These are phyloP conservation scores for Gossypium australe DNA, from an alignment of 345 rosid genomes.

Conservation along the genomic window DNA sequence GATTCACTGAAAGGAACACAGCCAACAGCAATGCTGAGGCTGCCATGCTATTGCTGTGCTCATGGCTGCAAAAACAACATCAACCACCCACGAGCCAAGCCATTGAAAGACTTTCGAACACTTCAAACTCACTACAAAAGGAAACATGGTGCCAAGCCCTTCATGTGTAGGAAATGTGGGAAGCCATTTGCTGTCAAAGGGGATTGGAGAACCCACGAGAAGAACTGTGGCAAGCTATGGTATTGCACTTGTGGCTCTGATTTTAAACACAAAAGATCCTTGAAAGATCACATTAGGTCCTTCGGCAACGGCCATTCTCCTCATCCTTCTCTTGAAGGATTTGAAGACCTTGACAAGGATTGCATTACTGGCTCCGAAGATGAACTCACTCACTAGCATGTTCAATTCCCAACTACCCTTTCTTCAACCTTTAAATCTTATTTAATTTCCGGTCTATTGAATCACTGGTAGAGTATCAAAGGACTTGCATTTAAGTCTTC, in stretches of 20 bases:
- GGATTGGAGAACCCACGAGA: slow-evolving; percentile 98
- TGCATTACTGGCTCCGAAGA: slow-evolving; percentile 57
- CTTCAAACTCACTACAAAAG: slow-evolving; percentile 82
- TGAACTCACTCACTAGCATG: slow-evolving; percentile 24
- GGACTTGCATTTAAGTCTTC: too few relatives aligned
- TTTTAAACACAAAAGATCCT: slow-evolving; percentile 95
- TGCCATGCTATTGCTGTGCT: slow-evolving; percentile 73
- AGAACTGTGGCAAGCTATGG: slow-evolving; percentile 97
- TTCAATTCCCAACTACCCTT: not conserved
- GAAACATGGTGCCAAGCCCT: slow-evolving; percentile 68
- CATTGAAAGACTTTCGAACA: slow-evolving; percentile 69
- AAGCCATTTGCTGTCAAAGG: slow-evolving; percentile 92
- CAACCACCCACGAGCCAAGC: slow-evolving; percentile 76
- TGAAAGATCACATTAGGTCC: slow-evolving; percentile 91
- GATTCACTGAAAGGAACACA: slow-evolving; percentile 73
- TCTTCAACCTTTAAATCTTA: not conserved
- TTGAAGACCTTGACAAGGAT: slow-evolving; percentile 51
- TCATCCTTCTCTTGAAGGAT: slow-evolving; percentile 61
- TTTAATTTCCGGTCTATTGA: too few relatives aligned
- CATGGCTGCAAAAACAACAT: slow-evolving; percentile 85
- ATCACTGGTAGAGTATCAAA: too few relatives aligned
- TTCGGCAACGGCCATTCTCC: slow-evolving; percentile 93
- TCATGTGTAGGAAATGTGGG: slow-evolving; percentile 76
- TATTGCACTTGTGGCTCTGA: slow-evolving; percentile 96
- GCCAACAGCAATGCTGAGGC: slow-evolving; percentile 75